phyloP scores from a whole-genome alignment of 2,329 filamentous ascomycete species.

The Pseudocercospora vitis region DNA sequence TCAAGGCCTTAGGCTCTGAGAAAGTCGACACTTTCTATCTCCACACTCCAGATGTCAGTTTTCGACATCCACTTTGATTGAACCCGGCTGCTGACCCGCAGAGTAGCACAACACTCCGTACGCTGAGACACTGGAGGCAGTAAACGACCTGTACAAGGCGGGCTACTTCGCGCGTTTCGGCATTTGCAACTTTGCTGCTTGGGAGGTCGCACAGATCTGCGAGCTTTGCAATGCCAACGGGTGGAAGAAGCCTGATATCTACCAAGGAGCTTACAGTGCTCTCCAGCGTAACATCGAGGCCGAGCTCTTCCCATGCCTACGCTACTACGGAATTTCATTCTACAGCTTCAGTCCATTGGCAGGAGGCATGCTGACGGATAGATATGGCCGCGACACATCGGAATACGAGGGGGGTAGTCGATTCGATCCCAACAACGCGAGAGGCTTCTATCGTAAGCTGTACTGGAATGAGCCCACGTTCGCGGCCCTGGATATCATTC shows the following conservation, averaged over 20 bases:
- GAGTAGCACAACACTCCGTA: slow-evolving; percentile 40
- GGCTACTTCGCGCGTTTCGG: slow-evolving; percentile 49
- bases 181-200: slow-evolving; percentile 49
- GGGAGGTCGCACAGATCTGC: slow-evolving; percentile 51
- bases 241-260: slow-evolving; percentile 48
- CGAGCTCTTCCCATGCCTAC: slow-evolving; percentile 46
- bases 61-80: no score
- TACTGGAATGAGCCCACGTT: slow-evolving; percentile 49
- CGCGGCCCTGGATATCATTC: slow-evolving; percentile 45
- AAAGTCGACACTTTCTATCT: slow-evolving; percentile 74
- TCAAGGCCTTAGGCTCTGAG: slow-evolving; percentile 69
- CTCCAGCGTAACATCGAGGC: slow-evolving; percentile 43
- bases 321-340: slow-evolving; percentile 46
- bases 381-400: slow-evolving; percentile 41
- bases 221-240: slow-evolving; percentile 46
- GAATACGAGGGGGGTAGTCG: slow-evolving; percentile 40
- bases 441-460: slow-evolving; percentile 41
- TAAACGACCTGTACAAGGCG: slow-evolving; percentile 48
- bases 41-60: slow-evolving; percentile 3
- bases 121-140: slow-evolving; percentile 47
- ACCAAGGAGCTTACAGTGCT: slow-evolving; percentile 49
- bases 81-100: no score
- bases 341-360: slow-evolving; percentile 48
- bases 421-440: slow-evolving; percentile 44
- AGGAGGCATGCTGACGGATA: slow-evolving; percentile 49